Evolutionary conservation across 306 rosid genomes (phyloP).

Genomic region (Nissolia schottii): DNA sequence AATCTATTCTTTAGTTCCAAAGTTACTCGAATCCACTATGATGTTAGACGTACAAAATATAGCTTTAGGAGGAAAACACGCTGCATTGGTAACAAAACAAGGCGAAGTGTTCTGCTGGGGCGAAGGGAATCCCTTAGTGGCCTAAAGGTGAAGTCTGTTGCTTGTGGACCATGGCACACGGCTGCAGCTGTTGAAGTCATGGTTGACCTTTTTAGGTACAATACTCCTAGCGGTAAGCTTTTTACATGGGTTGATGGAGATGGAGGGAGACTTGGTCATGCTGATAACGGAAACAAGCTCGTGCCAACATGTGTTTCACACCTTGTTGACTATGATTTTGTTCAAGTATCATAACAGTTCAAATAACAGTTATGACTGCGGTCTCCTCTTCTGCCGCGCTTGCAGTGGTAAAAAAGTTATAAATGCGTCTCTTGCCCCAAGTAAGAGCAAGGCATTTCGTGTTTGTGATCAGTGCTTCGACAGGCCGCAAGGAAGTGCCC

Average conservation of each 20-base stretch:
- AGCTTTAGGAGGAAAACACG: constrained; percentile 79
- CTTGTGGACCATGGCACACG: constrained; percentile 92
- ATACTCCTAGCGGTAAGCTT: constrained; percentile 51
- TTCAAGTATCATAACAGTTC: constrained; percentile 79
- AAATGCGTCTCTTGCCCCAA: constrained; percentile 74
- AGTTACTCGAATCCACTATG: constrained; percentile 59
- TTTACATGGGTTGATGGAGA: constrained; percentile 95
- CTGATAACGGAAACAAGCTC: constrained; percentile 52
- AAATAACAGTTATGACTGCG: constrained; percentile 80
- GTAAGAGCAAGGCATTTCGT: constrained; percentile 59
- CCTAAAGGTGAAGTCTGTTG: constrained; percentile 60
- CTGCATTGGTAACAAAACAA: constrained; percentile 69
- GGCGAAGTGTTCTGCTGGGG: constrained; percentile 96
- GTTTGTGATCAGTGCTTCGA: constrained; percentile 75
- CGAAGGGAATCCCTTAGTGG: constrained; percentile 61
- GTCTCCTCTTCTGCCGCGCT: constrained; percentile 63
- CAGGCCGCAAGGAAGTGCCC: constrained; percentile 36
- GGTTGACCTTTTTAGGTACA: constrained; percentile 41
- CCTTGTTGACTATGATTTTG: constrained; percentile 69
- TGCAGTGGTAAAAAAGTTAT: constrained; percentile 58
- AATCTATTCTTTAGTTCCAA: constrained; percentile 57
- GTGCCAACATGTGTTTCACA: constrained; percentile 70
- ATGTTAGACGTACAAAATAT: constrained; percentile 63
- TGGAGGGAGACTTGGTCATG: constrained; percentile 70
- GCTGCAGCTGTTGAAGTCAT: constrained; percentile 68